These are phyloP conservation scores for Pisolithus sp. DNA, from an alignment of 768 basidiomycete genomes.

Conservation along the genomic window DNA sequence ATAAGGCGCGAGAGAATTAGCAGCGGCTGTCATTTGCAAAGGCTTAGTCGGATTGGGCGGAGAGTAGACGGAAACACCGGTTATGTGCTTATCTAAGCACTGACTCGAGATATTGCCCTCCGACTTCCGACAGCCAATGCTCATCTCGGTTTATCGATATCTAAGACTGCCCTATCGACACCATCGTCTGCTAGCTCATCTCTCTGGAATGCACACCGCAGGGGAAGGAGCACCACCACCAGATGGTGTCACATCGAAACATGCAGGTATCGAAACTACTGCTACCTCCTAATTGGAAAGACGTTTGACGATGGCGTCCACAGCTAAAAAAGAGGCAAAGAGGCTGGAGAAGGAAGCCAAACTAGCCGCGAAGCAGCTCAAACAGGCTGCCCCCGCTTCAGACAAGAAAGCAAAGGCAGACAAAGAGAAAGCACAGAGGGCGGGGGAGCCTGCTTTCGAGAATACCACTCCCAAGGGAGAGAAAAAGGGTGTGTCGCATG, in stretches of 20 bases:
- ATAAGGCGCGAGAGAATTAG: too few species aligned
- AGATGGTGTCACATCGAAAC: constrained; percentile 29
- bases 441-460: constrained; percentile 69
- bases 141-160: too few species aligned
- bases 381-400: constrained; percentile 32
- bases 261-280: constrained; percentile 27
- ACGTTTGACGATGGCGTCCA: not conserved
- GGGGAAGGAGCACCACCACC: not conserved
- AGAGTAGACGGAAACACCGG: too few species aligned
- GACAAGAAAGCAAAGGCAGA: constrained; percentile 74
- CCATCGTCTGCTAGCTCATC: too few species aligned
- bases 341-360: constrained; percentile 74
- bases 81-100: too few species aligned
- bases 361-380: constrained; percentile 57
- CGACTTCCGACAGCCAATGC: too few species aligned
- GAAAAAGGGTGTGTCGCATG: constrained; percentile 71
- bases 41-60: too few species aligned
- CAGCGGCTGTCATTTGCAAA: too few species aligned
- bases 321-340: constrained; percentile 85
- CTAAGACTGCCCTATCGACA: too few species aligned
- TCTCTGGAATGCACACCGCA: too few species aligned
- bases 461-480: constrained; percentile 86
- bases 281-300: not conserved
- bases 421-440: constrained; percentile 69
- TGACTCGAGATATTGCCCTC: too few species aligned